Conservation (phyloP, 192 early-diverging fungal species). For the Coemansia furcata region DNA sequence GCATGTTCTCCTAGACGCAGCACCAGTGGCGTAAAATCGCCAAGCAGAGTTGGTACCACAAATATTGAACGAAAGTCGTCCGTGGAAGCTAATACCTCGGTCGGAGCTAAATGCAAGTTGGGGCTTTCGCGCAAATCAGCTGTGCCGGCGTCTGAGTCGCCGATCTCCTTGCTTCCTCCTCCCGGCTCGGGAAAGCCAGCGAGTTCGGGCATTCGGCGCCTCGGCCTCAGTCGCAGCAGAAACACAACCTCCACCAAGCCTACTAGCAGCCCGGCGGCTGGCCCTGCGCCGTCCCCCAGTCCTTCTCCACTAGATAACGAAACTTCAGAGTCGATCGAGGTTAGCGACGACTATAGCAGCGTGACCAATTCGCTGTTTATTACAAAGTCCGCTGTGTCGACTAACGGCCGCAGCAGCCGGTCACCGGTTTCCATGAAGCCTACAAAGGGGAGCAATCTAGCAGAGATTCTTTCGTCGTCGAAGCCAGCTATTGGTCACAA, state of each 20-base stretch:
- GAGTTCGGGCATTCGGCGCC: slow-evolving; percentile 21
- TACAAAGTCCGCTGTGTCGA: neutral
- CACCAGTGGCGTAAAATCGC: neutral
- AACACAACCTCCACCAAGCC: slow-evolving; percentile 1
- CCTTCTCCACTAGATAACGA: neutral
- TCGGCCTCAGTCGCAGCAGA: slow-evolving; percentile 44
- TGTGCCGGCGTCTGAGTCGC: slow-evolving; percentile 8
- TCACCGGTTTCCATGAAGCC: neutral
- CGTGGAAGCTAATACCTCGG: neutral
- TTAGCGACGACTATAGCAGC: slow-evolving; percentile 28
- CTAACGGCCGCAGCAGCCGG: neutral
- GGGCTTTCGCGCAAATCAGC: slow-evolving; percentile 26
- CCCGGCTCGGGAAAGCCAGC: slow-evolving; percentile 20
- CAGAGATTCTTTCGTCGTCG: slow-evolving; percentile 11
- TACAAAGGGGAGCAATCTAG: neutral
- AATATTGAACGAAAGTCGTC: neutral
- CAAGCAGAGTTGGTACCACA: neutral
- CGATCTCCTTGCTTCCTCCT: neutral
- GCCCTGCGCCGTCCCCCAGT: neutral
- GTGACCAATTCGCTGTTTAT: neutral
- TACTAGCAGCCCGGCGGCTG: neutral
- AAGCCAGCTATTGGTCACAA: neutral
- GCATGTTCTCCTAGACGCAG: neutral
- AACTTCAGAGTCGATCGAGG: slow-evolving; percentile 31
- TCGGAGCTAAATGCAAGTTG: slow-evolving; percentile 7